Evolutionary conservation across 148 eudicot genomes (phyloP).

Genomic region (Camellia granthamiana): DNA sequence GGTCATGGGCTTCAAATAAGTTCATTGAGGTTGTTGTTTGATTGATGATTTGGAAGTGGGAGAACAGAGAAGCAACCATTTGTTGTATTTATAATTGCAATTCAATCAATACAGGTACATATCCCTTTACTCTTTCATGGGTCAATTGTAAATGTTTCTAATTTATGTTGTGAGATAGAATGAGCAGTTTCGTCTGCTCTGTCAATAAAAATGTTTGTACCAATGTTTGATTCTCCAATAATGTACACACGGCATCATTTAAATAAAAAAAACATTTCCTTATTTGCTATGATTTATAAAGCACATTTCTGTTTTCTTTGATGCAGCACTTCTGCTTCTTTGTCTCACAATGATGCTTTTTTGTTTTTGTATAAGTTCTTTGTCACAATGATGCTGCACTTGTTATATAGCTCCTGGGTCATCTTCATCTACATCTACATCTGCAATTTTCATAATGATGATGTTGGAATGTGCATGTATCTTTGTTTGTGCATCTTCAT

Average conservation of each 20-base stretch:
- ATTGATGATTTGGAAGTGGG: not conserved
- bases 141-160: not conserved
- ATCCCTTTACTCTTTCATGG: not conserved
- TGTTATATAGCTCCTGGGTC: not conserved
- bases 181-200: not conserved
- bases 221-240: not conserved
- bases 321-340: not conserved
- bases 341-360: not conserved
- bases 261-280: not conserved
- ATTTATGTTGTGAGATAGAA: conserved; percentile 7
- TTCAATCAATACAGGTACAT: not conserved
- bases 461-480: not conserved
- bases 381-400: not conserved
- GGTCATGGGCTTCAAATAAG: conserved; percentile 22
- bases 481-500: not conserved
- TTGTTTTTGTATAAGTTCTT: not conserved
- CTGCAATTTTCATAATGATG: no score
- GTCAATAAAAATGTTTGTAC: not conserved
- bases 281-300: not conserved
- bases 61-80: not conserved
- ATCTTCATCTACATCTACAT: not conserved
- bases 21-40: conserved; percentile 26
- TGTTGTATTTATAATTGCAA: not conserved
- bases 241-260: not conserved
- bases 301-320: not conserved